Conservation (phyloP, 2,329 filamentous ascomycete species). For the Penicillium sp. region DNA sequence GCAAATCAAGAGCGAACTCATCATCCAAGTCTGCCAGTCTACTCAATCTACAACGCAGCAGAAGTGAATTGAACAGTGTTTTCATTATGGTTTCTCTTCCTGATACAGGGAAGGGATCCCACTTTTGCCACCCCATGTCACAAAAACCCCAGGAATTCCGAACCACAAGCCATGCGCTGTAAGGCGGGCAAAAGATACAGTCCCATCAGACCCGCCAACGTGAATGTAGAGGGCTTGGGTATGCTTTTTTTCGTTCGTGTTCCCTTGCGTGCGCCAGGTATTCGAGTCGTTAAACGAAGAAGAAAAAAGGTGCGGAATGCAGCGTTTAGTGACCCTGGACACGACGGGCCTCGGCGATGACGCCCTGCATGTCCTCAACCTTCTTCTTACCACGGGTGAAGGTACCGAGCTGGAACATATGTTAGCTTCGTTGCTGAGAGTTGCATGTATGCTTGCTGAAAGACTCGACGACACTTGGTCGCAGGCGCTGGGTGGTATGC, state of each 20-base stretch:
- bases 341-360: constrained; percentile 93
- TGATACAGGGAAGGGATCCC: constrained; percentile 21
- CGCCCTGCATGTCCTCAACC: constrained; percentile 97
- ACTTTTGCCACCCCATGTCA: constrained; percentile 26
- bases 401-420: constrained; percentile 70
- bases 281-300: constrained; percentile 25
- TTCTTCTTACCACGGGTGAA: constrained; percentile 99
- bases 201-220: constrained; percentile 9
- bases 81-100: constrained; percentile 28
- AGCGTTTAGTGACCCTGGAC: constrained; percentile 57
- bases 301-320: constrained; percentile 20
- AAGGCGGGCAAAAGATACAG: constrained; percentile 7
- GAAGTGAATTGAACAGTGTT: constrained; percentile 22
- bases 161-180: constrained; percentile 22
- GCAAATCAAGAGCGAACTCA: too few relatives aligned
- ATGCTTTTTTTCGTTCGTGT: constrained; percentile 19
- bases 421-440: constrained; percentile 15
- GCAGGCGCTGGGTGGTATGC: too few relatives aligned
- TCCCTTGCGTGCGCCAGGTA: constrained; percentile 23
- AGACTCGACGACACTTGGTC: too few relatives aligned
- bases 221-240: constrained; percentile 8
- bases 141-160: constrained; percentile 21
- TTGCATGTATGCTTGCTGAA: not conserved
- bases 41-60: constrained; percentile 6
- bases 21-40: not conserved